Percentiles rank a stretch among this genome's conserved stretches.
These are phyloP conservation scores for Erodium moschatum DNA, from an alignment of 441 rosid species.

Conservation along the genomic window DNA sequence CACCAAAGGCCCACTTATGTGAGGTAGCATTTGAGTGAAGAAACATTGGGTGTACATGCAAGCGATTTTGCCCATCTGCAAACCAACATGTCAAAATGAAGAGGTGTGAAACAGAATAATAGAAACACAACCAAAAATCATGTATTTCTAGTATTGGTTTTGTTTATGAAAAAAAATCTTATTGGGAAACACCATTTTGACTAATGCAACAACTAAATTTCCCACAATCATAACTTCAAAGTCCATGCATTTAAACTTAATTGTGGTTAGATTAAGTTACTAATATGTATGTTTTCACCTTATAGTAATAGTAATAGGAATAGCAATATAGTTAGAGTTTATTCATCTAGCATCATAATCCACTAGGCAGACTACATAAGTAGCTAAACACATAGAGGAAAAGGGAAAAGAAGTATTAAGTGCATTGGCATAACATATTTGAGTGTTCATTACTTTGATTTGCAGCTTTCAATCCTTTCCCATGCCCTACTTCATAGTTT, in stretches of 20 bases:
- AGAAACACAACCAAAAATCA: neutral
- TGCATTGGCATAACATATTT: too few relatives aligned
- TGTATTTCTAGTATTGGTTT: too few relatives aligned
- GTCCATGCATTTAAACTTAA: too few relatives aligned
- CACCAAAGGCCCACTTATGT: slow-evolving; percentile 32
- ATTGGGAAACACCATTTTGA: too few relatives aligned
- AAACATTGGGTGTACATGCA: slow-evolving; percentile 25
- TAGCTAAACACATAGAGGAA: neutral
- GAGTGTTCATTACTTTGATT: slow-evolving; percentile 10
- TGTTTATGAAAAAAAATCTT: too few relatives aligned
- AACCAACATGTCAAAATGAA: slow-evolving; percentile 13
- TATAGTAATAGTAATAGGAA: too few relatives aligned
- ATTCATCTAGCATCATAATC: too few relatives aligned
- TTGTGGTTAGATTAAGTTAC: too few relatives aligned
- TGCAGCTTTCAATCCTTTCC: slow-evolving; percentile 3
- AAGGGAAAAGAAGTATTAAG: neutral
- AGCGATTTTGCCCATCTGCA: slow-evolving; percentile 21
- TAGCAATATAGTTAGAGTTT: too few relatives aligned
- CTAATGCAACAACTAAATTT: too few relatives aligned
- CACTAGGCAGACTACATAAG: neutral
- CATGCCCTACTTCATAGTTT: slow-evolving; percentile 16
- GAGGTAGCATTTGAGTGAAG: slow-evolving; percentile 34
- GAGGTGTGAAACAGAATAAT: neutral
- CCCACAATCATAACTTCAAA: too few relatives aligned
- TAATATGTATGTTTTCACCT: too few relatives aligned